Conservation (phyloP, 495 filamentous ascomycete species). For the Penicillium nucicola region DNA sequence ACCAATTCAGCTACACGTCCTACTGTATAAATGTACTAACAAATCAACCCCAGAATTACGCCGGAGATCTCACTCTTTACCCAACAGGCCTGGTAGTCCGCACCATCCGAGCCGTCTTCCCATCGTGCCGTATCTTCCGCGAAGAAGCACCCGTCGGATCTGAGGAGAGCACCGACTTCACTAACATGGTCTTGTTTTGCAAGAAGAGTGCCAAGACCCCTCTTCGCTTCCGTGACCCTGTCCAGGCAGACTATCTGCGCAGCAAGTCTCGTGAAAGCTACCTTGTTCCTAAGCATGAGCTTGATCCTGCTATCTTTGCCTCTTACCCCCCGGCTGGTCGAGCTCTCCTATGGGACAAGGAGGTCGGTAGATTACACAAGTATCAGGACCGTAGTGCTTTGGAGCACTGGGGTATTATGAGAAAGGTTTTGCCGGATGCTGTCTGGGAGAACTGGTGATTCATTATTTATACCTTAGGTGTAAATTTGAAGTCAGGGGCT, state of each 20-base stretch:
- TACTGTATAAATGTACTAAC: not conserved
- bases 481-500: not conserved
- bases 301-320: conserved; percentile 51
- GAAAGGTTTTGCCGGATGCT: conserved; percentile 68
- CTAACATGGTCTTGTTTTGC: conserved; percentile 79
- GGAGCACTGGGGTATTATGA: conserved; percentile 90
- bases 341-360: conserved; percentile 21
- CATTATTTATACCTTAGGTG: not conserved
- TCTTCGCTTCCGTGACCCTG: conserved; percentile 67
- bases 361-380: conserved; percentile 57
- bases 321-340: conserved; percentile 31
- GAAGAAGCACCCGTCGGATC: conserved; percentile 57
- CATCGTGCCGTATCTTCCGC: conserved; percentile 77
- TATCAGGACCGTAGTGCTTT: conserved; percentile 73
- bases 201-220: conserved; percentile 37
- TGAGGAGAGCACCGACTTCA: conserved; percentile 61
- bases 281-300: conserved; percentile 71
- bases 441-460: conserved; percentile 89
- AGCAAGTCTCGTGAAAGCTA: conserved; percentile 65
- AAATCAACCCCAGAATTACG: conserved; percentile 71
- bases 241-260: conserved; percentile 63
- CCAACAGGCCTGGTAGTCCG: conserved; percentile 67
- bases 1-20: conserved; percentile 5
- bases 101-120: conserved; percentile 71
- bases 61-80: conserved; percentile 79